Base-by-base conservation (phyloP, 148 eudicot species). In the Diospyros lotus region DNA sequence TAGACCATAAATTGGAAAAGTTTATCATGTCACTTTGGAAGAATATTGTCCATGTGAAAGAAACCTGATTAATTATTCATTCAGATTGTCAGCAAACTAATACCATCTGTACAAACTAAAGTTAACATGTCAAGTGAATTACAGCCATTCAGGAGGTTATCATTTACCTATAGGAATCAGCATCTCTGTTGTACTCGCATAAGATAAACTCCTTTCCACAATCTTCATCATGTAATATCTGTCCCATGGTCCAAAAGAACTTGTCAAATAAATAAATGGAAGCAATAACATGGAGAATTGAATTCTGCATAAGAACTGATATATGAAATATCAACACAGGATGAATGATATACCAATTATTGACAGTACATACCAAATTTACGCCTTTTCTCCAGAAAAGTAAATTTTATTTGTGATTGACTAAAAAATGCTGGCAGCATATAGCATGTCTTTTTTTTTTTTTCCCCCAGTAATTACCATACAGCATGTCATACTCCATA, bases 181-280 rank as follows among this genome's bases (percentile, higher is more conserved):
- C 98, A 76, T 94, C 98, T 80, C 98, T 85, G 76, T 94, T 94
- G 85, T 94, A 94, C 73, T 94, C 98, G 43, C 98, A 94, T 78
- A 94, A 74, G 77, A 94, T 86, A 82, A 94, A 94, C 84, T 92
- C 96, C 78, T 90, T 92, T 40, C 95, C 98, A 72, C 78, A 79
- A 63, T 87, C 93, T 60, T 74, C 86, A 77, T 94, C 98, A 63
- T 87, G 83, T 71, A 94, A 74, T 71, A 94, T 89, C 97, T 94
- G 93, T 71, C 79, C 75, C 18, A 46, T 60, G 71, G 10, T 44
- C 3, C 44, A 44, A 56, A 70, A 64, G 75, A 53, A 44, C 41
- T 55, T 18, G 61, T 3, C 39, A 58, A 52, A 66, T 77, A 15
- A 18, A 28, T 71, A 42, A 55, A 63, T n/a, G 51, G 1, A 17